Evolutionary conservation across 148 eudicot species (phyloP).

Genomic region (Vaccinium corymbosum): DNA sequence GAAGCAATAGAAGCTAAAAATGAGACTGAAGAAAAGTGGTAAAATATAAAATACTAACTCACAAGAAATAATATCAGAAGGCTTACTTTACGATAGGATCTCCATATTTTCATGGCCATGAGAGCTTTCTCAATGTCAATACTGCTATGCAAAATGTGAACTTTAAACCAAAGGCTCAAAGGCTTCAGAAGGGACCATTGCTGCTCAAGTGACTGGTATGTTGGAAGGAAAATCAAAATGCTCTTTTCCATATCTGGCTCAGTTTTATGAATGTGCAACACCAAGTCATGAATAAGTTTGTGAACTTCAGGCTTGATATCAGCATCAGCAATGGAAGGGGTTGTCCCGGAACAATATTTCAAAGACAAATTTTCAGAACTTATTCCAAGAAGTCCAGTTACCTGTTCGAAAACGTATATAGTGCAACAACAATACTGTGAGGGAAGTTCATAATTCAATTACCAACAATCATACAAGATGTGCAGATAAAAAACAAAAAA

Average conservation of each 20-base stretch:
- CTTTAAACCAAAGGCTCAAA: constrained; percentile 52
- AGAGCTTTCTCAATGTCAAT: constrained; percentile 87
- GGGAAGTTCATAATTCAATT: background rate
- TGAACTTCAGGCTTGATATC: constrained; percentile 57
- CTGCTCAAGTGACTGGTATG: constrained; percentile 76
- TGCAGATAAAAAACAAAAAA: background rate
- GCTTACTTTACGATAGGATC: constrained; percentile 79
- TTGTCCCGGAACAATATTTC: constrained; percentile 67
- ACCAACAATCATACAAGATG: background rate
- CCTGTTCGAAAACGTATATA: constrained; percentile 32
- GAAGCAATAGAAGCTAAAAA: background rate
- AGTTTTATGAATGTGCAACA: constrained; percentile 65
- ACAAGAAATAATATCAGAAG: background rate
- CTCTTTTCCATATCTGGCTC: constrained; percentile 89
- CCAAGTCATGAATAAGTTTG: constrained; percentile 68
- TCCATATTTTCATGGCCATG: constrained; percentile 75
- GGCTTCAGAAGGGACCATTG: constrained; percentile 76
- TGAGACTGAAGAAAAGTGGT: background rate
- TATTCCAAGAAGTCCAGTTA: constrained; percentile 61
- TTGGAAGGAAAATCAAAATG: constrained; percentile 89
- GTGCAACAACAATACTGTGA: background rate
- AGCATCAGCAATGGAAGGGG: constrained; percentile 54
- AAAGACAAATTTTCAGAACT: constrained; percentile 36
- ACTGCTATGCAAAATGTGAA: constrained; percentile 88
- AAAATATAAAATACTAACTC: background rate